Evolutionary conservation across 1,139 yeast species (phyloP).

Genomic region (Debaryomycetaceae sp.): DNA sequence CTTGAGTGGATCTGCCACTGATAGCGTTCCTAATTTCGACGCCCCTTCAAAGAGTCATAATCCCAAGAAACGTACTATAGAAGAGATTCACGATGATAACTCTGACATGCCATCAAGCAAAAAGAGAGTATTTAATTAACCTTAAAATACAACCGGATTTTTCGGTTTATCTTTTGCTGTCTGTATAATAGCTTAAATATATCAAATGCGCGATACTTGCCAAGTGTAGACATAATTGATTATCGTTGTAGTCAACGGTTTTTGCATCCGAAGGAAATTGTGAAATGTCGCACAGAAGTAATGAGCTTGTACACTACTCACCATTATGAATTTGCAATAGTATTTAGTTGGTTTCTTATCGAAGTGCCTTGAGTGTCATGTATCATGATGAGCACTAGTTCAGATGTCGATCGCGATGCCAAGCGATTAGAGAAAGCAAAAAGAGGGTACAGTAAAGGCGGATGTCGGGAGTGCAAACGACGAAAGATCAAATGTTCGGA

Average conservation of each 20-base stretch:
- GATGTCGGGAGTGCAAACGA: conserved; percentile 41
- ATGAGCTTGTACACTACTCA: no score
- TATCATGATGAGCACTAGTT: not conserved
- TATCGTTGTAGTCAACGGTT: no score
- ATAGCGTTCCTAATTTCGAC: not conserved
- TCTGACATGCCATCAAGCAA: conserved; percentile 3
- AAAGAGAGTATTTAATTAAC: not conserved
- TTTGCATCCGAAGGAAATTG: no score
- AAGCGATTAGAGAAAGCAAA: conserved; percentile 3
- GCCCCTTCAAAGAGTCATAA: not conserved
- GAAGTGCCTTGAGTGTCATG: no score
- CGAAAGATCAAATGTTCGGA: conserved; percentile 56
- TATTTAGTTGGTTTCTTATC: no score
- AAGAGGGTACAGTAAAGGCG: conserved; percentile 32
- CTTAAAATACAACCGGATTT: not conserved
- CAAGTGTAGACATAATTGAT: not conserved
- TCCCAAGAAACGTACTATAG: conserved; percentile 13
- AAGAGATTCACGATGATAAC: conserved; percentile 17
- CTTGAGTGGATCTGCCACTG: conserved; percentile 11
- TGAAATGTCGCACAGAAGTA: no score
- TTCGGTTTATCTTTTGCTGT: no score
- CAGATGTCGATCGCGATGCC: not conserved
- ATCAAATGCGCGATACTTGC: not conserved
- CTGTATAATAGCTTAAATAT: not conserved
- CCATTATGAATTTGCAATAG: no score